Evolutionary conservation across 805 yeast genomes (phyloP).

Genomic region (Jamesozyma rosinii): DNA sequence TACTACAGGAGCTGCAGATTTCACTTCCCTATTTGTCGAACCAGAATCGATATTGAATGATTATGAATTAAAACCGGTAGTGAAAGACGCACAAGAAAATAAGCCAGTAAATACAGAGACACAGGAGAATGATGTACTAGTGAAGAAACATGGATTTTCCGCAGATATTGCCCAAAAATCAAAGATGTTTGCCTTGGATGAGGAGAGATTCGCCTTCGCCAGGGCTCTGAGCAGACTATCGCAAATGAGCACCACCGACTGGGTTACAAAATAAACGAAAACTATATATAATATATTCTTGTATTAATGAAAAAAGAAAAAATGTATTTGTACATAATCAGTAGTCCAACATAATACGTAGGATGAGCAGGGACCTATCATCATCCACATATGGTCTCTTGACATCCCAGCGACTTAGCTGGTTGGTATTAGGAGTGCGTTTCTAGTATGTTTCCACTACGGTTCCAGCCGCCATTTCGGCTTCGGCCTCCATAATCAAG

Average conservation of each 20-base stretch:
- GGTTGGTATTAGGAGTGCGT: too few species aligned
- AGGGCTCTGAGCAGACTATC: constrained; percentile 84
- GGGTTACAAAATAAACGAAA: constrained; percentile 41
- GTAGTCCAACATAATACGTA: too few species aligned
- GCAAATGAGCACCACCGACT: constrained; percentile 88
- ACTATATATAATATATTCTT: neutral
- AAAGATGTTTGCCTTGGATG: constrained; percentile 78
- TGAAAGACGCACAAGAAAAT: neutral
- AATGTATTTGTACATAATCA: too few species aligned
- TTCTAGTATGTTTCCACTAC: neutral
- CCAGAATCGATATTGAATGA: constrained; percentile 46
- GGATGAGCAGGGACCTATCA: too few species aligned
- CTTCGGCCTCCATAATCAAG: neutral
- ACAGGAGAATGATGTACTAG: constrained; percentile 45
- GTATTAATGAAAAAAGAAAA: neutral
- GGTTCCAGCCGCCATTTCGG: neutral
- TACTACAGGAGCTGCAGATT: constrained; percentile 81
- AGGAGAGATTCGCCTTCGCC: constrained; percentile 93
- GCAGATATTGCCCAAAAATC: constrained; percentile 62
- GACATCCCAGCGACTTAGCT: too few species aligned
- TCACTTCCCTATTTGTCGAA: constrained; percentile 77
- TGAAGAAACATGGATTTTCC: constrained; percentile 69
- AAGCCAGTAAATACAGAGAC: constrained; percentile 27
- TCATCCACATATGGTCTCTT: too few species aligned
- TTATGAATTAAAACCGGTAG: constrained; percentile 25